A percentile compares a stretch with the other conserved stretches of the same genome.
These are phyloP conservation scores for Plasmodium adleri DNA, from an alignment of 169 alveolate genomes.

Conservation along the genomic window DNA sequence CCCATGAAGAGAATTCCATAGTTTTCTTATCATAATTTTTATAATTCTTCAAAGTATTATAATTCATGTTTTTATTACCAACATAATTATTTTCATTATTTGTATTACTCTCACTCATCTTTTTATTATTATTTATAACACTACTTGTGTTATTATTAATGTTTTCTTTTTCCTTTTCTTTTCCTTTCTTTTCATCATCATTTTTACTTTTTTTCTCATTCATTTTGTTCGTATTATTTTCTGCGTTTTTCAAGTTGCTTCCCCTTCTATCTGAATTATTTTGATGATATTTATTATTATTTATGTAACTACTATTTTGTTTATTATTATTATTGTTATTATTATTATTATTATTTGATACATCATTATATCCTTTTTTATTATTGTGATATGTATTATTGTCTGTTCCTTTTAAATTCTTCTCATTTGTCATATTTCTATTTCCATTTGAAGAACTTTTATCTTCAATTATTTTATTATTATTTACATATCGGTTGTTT, in stretches of 20 bases:
- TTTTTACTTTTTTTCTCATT: conserved; percentile 28
- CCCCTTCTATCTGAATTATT: conserved; percentile 12
- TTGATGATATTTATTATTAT: conserved; percentile 13
- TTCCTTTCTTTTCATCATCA: conserved; percentile 26
- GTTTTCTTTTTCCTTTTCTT: conserved; percentile 21
- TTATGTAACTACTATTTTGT: conserved; percentile 8
- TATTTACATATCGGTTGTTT: conserved; percentile 10
- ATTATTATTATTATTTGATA: background rate
- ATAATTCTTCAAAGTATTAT: conserved; percentile 31
- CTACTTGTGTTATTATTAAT: background rate
- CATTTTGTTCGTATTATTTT: background rate
- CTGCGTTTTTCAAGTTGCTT: conserved; percentile 10
- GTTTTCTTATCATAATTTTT: conserved; percentile 59
- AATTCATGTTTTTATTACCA: conserved; percentile 21
- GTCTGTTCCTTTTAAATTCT: conserved; percentile 8
- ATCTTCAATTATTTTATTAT: conserved; percentile 34
- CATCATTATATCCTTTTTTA: conserved; percentile 23
- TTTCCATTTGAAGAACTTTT: background rate
- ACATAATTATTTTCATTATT: background rate
- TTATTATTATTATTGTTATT: conserved; percentile 9
- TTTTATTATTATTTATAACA: background rate
- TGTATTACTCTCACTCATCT: background rate
- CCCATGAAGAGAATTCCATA: conserved; percentile 68
- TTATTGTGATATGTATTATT: background rate
- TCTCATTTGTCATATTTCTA: conserved; percentile 34